These are phyloP conservation scores for Colletotrichum tropicicola DNA, from an alignment of 2,329 filamentous ascomycete species.

Conservation along the genomic window DNA sequence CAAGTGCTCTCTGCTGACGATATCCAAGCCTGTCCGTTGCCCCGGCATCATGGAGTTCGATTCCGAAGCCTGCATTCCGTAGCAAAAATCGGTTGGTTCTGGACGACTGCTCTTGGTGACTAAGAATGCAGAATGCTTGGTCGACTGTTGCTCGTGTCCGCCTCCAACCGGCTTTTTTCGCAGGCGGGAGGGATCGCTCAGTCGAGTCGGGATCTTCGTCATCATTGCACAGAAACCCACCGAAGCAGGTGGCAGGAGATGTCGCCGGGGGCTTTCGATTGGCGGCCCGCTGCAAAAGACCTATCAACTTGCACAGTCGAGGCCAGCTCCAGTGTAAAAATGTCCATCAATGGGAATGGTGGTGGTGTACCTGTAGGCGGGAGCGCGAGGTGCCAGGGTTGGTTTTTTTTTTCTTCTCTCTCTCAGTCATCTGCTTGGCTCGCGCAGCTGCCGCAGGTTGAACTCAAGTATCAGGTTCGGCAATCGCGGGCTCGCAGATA, in stretches of 20 bases:
- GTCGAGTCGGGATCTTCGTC: background rate
- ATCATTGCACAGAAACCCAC: conserved; percentile 18
- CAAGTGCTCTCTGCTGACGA: too few relatives aligned
- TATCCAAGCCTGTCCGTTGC: background rate
- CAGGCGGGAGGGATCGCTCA: background rate
- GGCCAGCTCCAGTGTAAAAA: background rate
- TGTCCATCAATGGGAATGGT: background rate
- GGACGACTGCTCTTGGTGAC: too few relatives aligned
- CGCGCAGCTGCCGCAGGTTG: conserved; percentile 7
- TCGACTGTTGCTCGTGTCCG: too few relatives aligned
- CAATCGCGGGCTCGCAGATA: background rate
- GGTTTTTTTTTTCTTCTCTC: background rate
- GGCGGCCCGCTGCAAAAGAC: background rate
- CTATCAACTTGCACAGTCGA: background rate
- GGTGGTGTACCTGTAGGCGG: background rate
- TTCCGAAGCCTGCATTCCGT: background rate
- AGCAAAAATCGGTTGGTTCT: conserved; percentile 1
- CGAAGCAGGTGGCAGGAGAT: conserved; percentile 3
- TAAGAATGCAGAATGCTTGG: too few relatives aligned
- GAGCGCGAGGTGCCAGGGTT: too few relatives aligned
- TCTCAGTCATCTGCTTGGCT: background rate
- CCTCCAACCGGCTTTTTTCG: too few relatives aligned
- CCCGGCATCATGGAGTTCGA: background rate
- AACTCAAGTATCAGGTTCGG: background rate
- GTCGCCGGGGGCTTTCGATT: conserved; percentile 17